These are phyloP conservation scores for Haplosporangium sp. DNA, from an alignment of 371 early-diverging fungal species.

Conservation along the genomic window DNA sequence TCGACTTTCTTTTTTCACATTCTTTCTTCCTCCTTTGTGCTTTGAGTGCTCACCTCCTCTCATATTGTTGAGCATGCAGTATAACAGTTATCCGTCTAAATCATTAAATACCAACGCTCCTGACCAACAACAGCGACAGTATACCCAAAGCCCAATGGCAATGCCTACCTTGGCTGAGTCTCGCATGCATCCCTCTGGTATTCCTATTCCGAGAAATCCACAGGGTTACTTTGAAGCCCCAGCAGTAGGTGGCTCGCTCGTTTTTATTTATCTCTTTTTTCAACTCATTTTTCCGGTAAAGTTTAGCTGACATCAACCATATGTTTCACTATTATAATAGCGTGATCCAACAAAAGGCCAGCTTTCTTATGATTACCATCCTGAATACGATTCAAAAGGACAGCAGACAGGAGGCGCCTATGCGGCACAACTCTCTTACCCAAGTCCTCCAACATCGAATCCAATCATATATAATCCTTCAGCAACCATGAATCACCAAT, in stretches of 20 bases:
- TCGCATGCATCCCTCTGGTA: neutral
- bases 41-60: constrained; percentile 4
- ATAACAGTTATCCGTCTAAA: constrained; percentile 9
- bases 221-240: constrained; percentile 5
- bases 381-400: constrained; percentile 11
- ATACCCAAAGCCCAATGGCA: constrained; percentile 17
- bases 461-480: constrained; percentile 10
- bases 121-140: neutral
- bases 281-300: neutral
- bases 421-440: constrained; percentile 5
- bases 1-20: neutral
- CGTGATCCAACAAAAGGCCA: constrained; percentile 25
- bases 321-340: constrained; percentile 5
- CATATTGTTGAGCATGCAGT: neutral
- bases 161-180: constrained; percentile 9
- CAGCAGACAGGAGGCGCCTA: constrained; percentile 11
- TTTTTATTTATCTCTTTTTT: neutral
- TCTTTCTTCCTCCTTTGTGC: neutral
- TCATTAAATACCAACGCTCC: constrained; percentile 10
- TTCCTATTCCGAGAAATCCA: constrained; percentile 3
- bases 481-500: constrained; percentile 7
- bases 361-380: constrained; percentile 2
- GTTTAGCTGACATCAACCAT: neutral
- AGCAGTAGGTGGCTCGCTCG: neutral
- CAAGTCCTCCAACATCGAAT: constrained; percentile 29